Percentiles rank a stretch among this genome's conserved stretches.
Evolutionary conservation across 495 filamentous ascomycete genomes (phyloP).

Genomic region (Talaromyces nanjingensis): DNA sequence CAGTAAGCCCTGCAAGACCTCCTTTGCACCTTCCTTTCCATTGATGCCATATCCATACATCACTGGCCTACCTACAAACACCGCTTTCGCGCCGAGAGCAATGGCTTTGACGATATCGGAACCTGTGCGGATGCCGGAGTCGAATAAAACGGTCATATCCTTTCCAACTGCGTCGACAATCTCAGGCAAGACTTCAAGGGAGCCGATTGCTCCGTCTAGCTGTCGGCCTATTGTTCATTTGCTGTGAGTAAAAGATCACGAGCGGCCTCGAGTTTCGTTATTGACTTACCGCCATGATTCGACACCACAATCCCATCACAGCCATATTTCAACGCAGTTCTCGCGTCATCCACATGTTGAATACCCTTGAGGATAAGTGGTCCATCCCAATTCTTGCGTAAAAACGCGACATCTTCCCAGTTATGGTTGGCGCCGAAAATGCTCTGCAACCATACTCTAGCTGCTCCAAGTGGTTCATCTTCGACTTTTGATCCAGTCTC

Average conservation of each 20-base stretch:
- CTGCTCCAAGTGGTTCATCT: constrained; percentile 38
- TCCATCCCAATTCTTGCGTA: constrained; percentile 54
- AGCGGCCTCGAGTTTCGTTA: background rate
- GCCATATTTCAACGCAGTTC: constrained; percentile 36
- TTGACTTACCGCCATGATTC: constrained; percentile 45
- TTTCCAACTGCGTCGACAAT: constrained; percentile 54
- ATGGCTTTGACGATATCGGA: constrained; percentile 76
- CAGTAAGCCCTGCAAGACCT: constrained; percentile 48
- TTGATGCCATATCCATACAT: constrained; percentile 69
- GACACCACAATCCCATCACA: constrained; percentile 48
- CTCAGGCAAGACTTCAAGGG: constrained; percentile 56
- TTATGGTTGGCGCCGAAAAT: constrained; percentile 25
- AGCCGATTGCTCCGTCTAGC: constrained; percentile 58
- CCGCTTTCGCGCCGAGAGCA: constrained; percentile 81
- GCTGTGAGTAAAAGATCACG: background rate
- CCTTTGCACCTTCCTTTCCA: constrained; percentile 50
- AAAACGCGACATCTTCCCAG: constrained; percentile 51
- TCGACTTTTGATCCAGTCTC: constrained; percentile 40
- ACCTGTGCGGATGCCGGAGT: constrained; percentile 55
- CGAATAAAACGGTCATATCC: constrained; percentile 53
- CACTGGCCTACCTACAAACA: constrained; percentile 80
- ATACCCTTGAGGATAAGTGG: constrained; percentile 47
- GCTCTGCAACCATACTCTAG: constrained; percentile 37
- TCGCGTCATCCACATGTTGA: constrained; percentile 45
- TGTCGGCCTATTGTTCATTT: constrained; percentile 40